Evolutionary conservation across 2,329 filamentous ascomycete species (phyloP), one percentile per base, ranked within the genome.

Genomic region (Cladosporium sphaerospermum): DNA sequence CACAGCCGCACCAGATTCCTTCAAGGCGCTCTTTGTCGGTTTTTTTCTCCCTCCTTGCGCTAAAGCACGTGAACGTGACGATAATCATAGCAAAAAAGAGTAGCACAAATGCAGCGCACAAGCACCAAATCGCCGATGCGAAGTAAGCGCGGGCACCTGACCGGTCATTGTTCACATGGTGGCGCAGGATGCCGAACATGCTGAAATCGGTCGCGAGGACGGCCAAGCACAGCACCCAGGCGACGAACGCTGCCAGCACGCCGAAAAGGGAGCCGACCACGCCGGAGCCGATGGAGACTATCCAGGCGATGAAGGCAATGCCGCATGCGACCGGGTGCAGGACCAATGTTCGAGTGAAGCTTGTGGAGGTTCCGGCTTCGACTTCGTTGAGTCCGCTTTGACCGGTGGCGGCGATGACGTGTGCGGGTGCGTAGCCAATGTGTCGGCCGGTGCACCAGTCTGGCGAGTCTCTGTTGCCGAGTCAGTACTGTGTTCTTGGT

Each of bases 271-370:
- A 77, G 57, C 79, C 80, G 45, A 75, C 59, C 45, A 78, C 55
- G 54, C 78, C 78, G 2, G 79, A 69, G 56, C 75, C 76, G 34
- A 80, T 62, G 43, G 76, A 76, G 45, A 82, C 69, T 44, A 82
- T 62, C 68, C 83, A 83, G 55, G 80, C 78, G 57, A 83, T 70
- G 69, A 84, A 83, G 60, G 75, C 71, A 3, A 84, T 65, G 52
- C 71, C 80, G 55, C 75, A 74, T n/a, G 75, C 79, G 61, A 85
- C 70, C 28, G 82, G 80, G 70, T 85, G 82, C 54, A 85, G 74
- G 49, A 85, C 68, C 79, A 85, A 80, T 57, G 79, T 78, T 57
- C 73, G 71, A 40, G 81, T 83, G 39, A 84, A 72, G 28, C 67
- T 70, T 57, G 74, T 73, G 54, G 75, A 67, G 7, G 78, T 75